Evolutionary conservation across 352 stramenopile species (phyloP).

Genomic region (Phytophthora palmivora): DNA sequence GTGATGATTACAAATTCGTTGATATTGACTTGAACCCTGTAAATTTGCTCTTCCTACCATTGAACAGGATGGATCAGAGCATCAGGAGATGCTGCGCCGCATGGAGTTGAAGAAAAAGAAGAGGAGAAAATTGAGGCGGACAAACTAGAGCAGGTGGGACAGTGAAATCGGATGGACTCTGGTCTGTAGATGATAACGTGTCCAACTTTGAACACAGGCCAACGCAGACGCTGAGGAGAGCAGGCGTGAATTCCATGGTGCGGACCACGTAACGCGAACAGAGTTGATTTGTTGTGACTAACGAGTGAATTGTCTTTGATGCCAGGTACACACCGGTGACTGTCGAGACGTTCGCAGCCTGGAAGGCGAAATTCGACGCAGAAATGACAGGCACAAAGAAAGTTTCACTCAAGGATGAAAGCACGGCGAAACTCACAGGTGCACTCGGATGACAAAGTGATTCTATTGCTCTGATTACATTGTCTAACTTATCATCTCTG

Average conservation of each 20-base stretch:
- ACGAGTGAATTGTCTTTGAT: conserved; percentile 5
- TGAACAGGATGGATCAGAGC: conserved; percentile 82
- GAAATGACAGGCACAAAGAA: conserved; percentile 67
- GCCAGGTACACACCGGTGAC: conserved; percentile 81
- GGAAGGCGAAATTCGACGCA: conserved; percentile 73
- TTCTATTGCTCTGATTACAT: background rate
- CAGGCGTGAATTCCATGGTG: conserved; percentile 44
- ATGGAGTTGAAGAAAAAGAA: conserved; percentile 85
- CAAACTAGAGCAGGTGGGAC: conserved; percentile 48
- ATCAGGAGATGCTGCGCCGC: conserved; percentile 89
- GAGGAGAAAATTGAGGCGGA: conserved; percentile 71
- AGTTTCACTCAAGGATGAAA: conserved; percentile 67
- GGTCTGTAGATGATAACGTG: conserved; percentile 24
- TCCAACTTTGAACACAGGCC: conserved; percentile 20
- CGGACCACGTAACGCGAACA: too few relatives aligned
- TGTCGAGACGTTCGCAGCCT: conserved; percentile 75
- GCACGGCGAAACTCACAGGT: conserved; percentile 81
- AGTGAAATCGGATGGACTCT: background rate
- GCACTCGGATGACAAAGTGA: background rate
- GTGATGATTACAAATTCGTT: background rate
- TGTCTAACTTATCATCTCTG: conserved; percentile 19
- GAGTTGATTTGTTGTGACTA: conserved; percentile 1
- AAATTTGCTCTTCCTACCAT: background rate
- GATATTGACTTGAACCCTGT: conserved; percentile 16
- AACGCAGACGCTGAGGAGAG: conserved; percentile 37